A percentile compares a stretch with the other conserved stretches of the same genome.
phyloP scores from a whole-genome alignment of 202 grass and related monocot genomes.

The Miscanthus sacchariflorus region DNA sequence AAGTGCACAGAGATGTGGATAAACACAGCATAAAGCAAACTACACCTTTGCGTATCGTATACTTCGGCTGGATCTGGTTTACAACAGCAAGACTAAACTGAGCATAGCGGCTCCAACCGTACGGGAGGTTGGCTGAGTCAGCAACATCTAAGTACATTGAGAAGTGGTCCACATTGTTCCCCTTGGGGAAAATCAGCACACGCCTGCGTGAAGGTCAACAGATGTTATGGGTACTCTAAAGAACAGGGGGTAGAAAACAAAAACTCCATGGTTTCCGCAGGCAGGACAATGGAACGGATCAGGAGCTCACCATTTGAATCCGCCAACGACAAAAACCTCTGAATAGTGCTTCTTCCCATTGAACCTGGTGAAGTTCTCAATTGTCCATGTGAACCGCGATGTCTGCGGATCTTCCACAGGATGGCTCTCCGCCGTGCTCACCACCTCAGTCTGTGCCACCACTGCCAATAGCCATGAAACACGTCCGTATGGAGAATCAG shows the following conservation, averaged over 20 bases:
- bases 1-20: neutral
- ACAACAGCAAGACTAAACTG: slow-evolving; percentile 90
- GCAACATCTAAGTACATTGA: slow-evolving; percentile 96
- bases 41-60: slow-evolving; percentile 81
- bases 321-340: slow-evolving; percentile 71
- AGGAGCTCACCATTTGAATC: slow-evolving; percentile 78
- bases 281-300: neutral
- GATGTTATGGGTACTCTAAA: neutral
- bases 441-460: slow-evolving; percentile 71
- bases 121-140: slow-evolving; percentile 75
- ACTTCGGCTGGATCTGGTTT: slow-evolving; percentile 85
- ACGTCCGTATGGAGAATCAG: neutral
- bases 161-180: slow-evolving; percentile 92
- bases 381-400: slow-evolving; percentile 84
- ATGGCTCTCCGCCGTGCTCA: slow-evolving; percentile 78
- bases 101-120: slow-evolving; percentile 86
- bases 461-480: slow-evolving; percentile 50
- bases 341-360: slow-evolving; percentile 91
- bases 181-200: slow-evolving; percentile 95
- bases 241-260: neutral
- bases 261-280: neutral
- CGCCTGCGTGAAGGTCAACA: slow-evolving; percentile 59
- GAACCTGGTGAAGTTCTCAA: slow-evolving; percentile 75
- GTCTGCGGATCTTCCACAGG: slow-evolving; percentile 72
- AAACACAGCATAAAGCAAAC: slow-evolving; percentile 19